Evolutionary conservation across 2,329 filamentous ascomycete genomes (phyloP).

Genomic region (Colletotrichum tropicale): DNA sequence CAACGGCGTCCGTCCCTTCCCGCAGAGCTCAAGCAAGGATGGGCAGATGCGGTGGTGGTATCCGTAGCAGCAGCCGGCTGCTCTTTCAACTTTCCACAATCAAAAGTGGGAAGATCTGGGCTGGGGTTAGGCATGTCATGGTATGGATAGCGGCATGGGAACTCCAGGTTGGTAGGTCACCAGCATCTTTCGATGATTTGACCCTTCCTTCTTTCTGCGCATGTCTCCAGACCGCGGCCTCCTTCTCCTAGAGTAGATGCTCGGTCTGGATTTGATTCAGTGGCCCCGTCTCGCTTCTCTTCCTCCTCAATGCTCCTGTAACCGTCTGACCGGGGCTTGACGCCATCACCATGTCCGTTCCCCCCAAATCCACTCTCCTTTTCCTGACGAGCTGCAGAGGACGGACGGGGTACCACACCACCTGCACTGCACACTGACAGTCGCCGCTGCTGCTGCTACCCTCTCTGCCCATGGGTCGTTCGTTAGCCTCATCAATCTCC

Average conservation of each 20-base stretch:
- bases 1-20: background rate
- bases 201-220: background rate
- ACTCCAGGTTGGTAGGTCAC: background rate
- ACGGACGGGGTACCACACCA: background rate
- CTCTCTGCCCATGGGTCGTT: background rate
- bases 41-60: background rate
- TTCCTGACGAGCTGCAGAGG: background rate
- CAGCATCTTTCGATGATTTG: background rate
- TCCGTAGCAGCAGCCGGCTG: background rate
- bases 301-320: background rate
- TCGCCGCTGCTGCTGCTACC: background rate
- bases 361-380: background rate
- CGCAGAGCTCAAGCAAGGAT: background rate
- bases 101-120: slow-evolving; percentile 1
- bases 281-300: background rate
- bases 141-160: background rate
- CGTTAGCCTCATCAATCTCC: slow-evolving; percentile 1
- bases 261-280: background rate
- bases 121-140: background rate
- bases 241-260: background rate
- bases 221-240: background rate
- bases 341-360: background rate
- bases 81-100: background rate
- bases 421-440: background rate
- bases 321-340: background rate